Evolutionary conservation across 768 basidiomycete species (phyloP), one percentile per base, ranked within the genome.

Genomic region (Tylopilus vinaceipallidus): DNA sequence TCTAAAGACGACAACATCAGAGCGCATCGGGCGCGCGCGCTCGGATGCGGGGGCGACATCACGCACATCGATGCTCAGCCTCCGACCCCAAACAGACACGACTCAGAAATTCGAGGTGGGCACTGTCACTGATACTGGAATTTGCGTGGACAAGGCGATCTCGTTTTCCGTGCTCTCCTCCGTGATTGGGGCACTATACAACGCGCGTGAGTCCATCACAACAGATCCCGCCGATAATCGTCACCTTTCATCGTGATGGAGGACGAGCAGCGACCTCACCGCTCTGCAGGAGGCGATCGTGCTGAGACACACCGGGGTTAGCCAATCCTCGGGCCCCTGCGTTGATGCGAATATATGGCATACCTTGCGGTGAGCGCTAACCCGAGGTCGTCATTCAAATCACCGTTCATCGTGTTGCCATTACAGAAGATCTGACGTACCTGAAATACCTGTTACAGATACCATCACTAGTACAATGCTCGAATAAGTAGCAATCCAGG

Each of bases 361-460:
- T 52, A 63, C 60, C 58, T 57, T 11, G 58, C 61, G 4, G 49
- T 46, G 3, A 30, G 30, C 6, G 60, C 60, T 63, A 23, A 22
- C 14, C 12, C 27, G 10, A 41, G 22, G 20, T n/a, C 2, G 41
- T 63, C 23, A 52, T 6, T 13, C 32, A 36, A 29, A 12, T 12
- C n/a, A n/a, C n/a, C n/a, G n/a, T n/a, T n/a, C n/a, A n/a, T n/a
- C n/a, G n/a, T n/a, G n/a, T n/a, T n/a, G n/a, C n/a, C n/a, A n/a
- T n/a, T n/a, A n/a, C n/a, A n/a, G n/a, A n/a, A n/a, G n/a, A n/a
- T n/a, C n/a, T n/a, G n/a, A n/a, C n/a, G n/a, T n/a, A n/a, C n/a
- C 60, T 26, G 11, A 0, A 22, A 34, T 4, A 3, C 41, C 45
- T 12, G 49, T 52, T 0, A 57, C 29, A 2, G 16, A 0, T 22